A percentile compares a stretch with the other conserved stretches of the same genome.
Conservation (phyloP, 768 basidiomycete genomes). For the Psilocybe sp. region DNA sequence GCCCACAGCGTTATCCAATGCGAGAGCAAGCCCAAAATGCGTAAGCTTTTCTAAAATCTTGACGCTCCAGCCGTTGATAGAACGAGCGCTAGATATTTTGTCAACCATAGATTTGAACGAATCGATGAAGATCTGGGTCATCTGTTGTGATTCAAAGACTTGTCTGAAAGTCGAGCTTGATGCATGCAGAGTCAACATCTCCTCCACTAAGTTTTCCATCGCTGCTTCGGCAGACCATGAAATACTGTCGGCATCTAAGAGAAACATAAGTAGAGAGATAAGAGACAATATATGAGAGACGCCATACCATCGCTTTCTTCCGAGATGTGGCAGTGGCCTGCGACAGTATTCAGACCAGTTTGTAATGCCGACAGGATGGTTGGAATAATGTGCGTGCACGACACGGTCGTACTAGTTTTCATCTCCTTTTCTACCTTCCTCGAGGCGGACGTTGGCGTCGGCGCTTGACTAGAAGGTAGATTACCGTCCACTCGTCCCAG, state of each 20-base stretch:
- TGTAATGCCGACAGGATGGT: constrained; percentile 70
- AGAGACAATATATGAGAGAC: background rate
- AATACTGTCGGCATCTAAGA: constrained; percentile 17
- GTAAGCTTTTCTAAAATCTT: constrained; percentile 68
- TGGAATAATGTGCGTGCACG: constrained; percentile 71
- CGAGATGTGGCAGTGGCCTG: constrained; percentile 29
- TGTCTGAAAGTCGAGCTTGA: constrained; percentile 66
- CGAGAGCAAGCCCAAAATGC: constrained; percentile 67
- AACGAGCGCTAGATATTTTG: constrained; percentile 32
- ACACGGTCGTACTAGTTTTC: constrained; percentile 27
- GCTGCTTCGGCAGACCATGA: constrained; percentile 31
- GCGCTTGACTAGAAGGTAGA: constrained; percentile 6
- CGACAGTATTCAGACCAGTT: constrained; percentile 44
- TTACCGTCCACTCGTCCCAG: constrained; percentile 35
- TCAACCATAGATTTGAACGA: constrained; percentile 56
- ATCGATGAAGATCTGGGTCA: constrained; percentile 64
- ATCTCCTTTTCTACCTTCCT: constrained; percentile 19
- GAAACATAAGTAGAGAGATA: constrained; percentile 5
- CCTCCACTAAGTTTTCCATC: constrained; percentile 64
- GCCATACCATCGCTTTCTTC: constrained; percentile 28
- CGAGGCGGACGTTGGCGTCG: constrained; percentile 18
- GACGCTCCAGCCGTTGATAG: constrained; percentile 41
- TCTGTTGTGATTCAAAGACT: constrained; percentile 69
- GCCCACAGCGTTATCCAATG: constrained; percentile 59
- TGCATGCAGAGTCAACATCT: constrained; percentile 66